These are phyloP conservation scores for Naematelia aurantialba DNA, from an alignment of 768 basidiomycete species.

Conservation along the genomic window DNA sequence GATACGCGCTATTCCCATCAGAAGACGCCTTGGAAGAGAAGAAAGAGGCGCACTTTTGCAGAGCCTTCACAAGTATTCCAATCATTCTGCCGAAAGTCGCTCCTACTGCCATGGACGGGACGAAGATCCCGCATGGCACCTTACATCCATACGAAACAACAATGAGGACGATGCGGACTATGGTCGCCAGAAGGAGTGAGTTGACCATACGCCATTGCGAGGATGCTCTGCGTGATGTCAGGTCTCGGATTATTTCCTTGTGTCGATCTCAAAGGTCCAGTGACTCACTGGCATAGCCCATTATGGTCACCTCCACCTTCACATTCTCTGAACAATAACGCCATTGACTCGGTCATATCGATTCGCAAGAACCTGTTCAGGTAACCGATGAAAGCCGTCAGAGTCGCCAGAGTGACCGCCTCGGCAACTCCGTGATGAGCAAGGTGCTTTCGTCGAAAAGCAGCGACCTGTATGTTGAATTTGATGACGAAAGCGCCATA, in stretches of 20 bases:
- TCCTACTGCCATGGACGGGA: slow-evolving; percentile 98
- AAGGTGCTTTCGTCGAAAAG: slow-evolving; percentile 87
- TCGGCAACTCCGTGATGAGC: slow-evolving; percentile 79
- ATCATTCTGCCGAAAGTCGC: slow-evolving; percentile 96
- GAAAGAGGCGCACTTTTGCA: slow-evolving; percentile 63
- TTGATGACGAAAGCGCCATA: slow-evolving; percentile 97
- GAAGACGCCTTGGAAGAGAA: neutral
- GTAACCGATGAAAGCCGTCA: slow-evolving; percentile 90
- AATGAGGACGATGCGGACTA: slow-evolving; percentile 79
- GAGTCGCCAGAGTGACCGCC: slow-evolving; percentile 75
- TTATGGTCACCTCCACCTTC: slow-evolving; percentile 87
- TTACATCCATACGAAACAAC: slow-evolving; percentile 92
- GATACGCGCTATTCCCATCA: slow-evolving; percentile 61
- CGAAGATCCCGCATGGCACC: slow-evolving; percentile 96
- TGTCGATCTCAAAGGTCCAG: neutral
- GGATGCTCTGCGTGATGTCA: slow-evolving; percentile 60
- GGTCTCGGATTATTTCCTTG: neutral
- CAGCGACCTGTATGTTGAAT: slow-evolving; percentile 90
- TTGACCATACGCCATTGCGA: slow-evolving; percentile 94
- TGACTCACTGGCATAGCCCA: slow-evolving; percentile 87
- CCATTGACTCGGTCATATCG: slow-evolving; percentile 96
- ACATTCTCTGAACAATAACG: slow-evolving; percentile 91
- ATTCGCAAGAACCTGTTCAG: slow-evolving; percentile 91
- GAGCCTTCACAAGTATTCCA: slow-evolving; percentile 90
- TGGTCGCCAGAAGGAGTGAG: slow-evolving; percentile 82